phyloP scores from a whole-genome alignment of 768 basidiomycete genomes.

The Rhodosporidiobolus odoratus region DNA sequence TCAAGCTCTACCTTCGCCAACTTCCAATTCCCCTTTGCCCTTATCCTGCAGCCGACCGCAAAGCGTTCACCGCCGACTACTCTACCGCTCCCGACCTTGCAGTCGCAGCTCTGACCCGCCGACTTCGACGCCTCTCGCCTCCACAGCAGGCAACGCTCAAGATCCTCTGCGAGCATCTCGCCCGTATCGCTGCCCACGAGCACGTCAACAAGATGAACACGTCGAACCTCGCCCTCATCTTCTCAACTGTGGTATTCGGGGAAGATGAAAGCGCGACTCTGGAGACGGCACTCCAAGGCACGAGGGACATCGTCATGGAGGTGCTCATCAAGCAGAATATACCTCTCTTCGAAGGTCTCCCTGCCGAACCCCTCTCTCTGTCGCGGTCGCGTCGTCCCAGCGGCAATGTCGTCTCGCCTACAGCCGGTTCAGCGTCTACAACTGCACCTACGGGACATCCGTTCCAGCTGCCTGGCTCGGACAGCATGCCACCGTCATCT shows the following conservation, averaged over 20 bases:
- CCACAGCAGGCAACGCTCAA: slow-evolving; percentile 42
- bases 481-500: too few species aligned
- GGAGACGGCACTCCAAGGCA: slow-evolving; percentile 11
- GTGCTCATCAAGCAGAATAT: slow-evolving; percentile 24
- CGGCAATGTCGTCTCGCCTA: not conserved
- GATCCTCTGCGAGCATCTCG: slow-evolving; percentile 37
- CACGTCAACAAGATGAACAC: slow-evolving; percentile 39
- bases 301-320: slow-evolving; percentile 33
- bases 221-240: slow-evolving; percentile 37
- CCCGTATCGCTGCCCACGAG: slow-evolving; percentile 28
- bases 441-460: not conserved
- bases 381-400: not conserved
- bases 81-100: not conserved
- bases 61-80: slow-evolving; percentile 13
- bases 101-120: slow-evolving; percentile 12
- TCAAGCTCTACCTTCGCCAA: slow-evolving; percentile 44
- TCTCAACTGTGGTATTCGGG: slow-evolving; percentile 33
- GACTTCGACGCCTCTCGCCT: slow-evolving; percentile 33
- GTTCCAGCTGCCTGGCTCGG: too few species aligned
- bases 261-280: slow-evolving; percentile 30
- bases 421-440: not conserved
- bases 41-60: slow-evolving; percentile 32
- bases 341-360: slow-evolving; percentile 18
- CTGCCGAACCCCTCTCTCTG: slow-evolving; percentile 6
- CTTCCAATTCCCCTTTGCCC: slow-evolving; percentile 39